phyloP scores from a whole-genome alignment of 164 flowering plant genomes.

The Berberis vulgaris region DNA sequence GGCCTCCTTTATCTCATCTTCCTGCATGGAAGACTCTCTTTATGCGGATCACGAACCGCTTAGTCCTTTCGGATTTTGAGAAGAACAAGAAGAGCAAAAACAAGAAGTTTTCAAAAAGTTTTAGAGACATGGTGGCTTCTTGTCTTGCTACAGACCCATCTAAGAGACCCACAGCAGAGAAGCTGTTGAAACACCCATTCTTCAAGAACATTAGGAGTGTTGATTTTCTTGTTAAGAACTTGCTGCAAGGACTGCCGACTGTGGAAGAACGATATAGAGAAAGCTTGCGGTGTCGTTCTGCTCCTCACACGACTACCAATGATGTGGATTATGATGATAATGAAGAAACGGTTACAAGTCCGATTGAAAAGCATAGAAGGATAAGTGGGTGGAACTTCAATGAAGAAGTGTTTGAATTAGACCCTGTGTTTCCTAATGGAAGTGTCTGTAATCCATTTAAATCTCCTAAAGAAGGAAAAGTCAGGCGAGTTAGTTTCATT shows the following conservation, averaged over 20 bases:
- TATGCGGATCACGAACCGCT: not conserved
- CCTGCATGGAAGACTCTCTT: not conserved
- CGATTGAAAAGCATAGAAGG: constrained; percentile 41
- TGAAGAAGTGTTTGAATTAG: constrained; percentile 46
- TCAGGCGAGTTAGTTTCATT: not conserved
- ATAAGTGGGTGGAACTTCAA: constrained; percentile 91
- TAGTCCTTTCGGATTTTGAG: not conserved
- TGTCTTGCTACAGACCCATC: not conserved
- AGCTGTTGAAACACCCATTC: not conserved
- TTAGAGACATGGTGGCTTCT: not conserved
- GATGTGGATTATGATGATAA: constrained; percentile 23
- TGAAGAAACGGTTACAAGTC: constrained; percentile 13
- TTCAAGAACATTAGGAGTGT: constrained; percentile 7
- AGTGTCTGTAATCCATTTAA: not conserved
- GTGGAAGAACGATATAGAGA: constrained; percentile 51
- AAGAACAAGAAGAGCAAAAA: not conserved
- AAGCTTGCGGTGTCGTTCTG: constrained; percentile 6
- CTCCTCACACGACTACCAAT: not conserved
- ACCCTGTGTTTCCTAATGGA: constrained; percentile 52
- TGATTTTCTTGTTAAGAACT: constrained; percentile 47
- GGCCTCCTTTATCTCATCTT: not conserved
- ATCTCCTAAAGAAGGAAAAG: not conserved
- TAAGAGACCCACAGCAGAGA: not conserved
- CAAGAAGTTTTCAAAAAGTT: not conserved
- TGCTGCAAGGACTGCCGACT: constrained; percentile 54